A percentile compares a stretch with the other conserved stretches of the same genome.
Evolutionary conservation across 208 protist genomes (phyloP).

Genomic region (Naegleria lovaniensis): DNA sequence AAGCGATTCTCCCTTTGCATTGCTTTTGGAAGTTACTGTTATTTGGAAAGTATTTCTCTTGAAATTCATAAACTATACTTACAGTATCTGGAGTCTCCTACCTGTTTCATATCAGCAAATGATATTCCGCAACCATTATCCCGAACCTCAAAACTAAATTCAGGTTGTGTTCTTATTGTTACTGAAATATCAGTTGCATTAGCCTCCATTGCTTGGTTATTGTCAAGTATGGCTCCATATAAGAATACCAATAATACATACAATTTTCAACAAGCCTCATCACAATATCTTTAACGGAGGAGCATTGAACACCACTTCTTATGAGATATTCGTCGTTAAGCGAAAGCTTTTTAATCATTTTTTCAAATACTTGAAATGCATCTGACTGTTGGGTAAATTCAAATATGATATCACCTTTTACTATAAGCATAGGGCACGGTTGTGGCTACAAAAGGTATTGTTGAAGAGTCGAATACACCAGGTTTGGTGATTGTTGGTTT

Average conservation of each 20-base stretch:
- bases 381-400: not conserved
- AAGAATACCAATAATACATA: not conserved
- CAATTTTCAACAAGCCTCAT: not conserved
- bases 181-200: not conserved
- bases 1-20: not conserved
- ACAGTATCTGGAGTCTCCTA: not conserved
- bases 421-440: not conserved
- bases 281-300: not conserved
- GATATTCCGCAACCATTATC: not conserved
- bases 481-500: not conserved
- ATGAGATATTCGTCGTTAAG: not conserved
- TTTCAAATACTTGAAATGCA: not conserved
- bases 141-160: not conserved
- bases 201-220: not conserved
- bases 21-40: not conserved
- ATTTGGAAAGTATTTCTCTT: not conserved
- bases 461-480: not conserved
- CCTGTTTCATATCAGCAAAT: not conserved
- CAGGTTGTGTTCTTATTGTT: not conserved
- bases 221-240: no score
- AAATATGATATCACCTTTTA: not conserved
- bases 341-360: not conserved
- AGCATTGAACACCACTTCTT: not conserved
- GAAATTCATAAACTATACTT: not conserved
- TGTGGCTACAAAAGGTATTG: not conserved